Base-by-base conservation (phyloP, 495 filamentous ascomycete genomes). In the Aspergillus bridgeri region DNA sequence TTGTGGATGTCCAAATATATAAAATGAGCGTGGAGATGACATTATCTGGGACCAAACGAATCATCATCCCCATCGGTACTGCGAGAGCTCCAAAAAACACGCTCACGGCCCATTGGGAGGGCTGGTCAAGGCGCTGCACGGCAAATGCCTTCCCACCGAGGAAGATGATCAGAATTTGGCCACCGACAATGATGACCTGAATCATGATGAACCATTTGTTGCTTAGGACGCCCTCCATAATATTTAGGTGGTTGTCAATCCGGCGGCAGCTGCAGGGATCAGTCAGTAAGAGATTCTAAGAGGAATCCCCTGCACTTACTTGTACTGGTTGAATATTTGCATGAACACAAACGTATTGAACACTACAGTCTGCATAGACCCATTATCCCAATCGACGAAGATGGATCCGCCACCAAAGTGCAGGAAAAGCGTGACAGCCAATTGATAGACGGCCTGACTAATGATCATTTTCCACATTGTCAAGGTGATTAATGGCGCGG, bases 391-490 rank as follows among this genome's bases (percentile, higher is more conserved):
- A 27, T 27, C 7, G 4, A 27, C 25, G 25, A 27, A 27, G 25
- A 4, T 27, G 67, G 89, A 91, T 15, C 58, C 58, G 4, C 91
- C 91, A 23, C 80, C 86, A 71, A 92, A 95, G 72, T 92, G 81
- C 15, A 94, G 76, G 22, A 89, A 77, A 22, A 95, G 79, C 0
- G 87, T 91, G 6, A 96, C 86, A n/a, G 83, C 78, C 21, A 96
- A 76, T 66, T 95, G 89, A 66, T 86, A 95, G 58, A 94, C 86
- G 17, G 88, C 78, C 69, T 96, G 91, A 18, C 90, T 89, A 54
- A 91, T 80, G 49, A 96, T 93, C 89, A 94, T 96, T 74, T 96
- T 96, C 90, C 89, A 93, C 89, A 93, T 95, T n/a, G 83, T 88
- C 29, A 85, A 67, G 8, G 84, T 91, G 52, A 96, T 91, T 13